Evolutionary conservation across 1,284 basidiomycete genomes (phyloP).

Genomic region (Peniophora sp.): DNA sequence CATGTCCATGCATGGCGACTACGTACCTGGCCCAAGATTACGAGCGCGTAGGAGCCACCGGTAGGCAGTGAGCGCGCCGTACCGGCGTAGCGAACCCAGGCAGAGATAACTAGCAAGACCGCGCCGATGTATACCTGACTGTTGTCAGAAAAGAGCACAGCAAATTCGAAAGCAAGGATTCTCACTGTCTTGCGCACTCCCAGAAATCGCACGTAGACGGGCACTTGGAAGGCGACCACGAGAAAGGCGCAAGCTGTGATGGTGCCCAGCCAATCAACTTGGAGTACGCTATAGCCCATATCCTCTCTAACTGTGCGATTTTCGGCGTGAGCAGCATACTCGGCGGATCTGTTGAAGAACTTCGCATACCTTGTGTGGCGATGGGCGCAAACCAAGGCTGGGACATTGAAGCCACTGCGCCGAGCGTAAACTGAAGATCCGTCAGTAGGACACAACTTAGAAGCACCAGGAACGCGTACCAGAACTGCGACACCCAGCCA

Average conservation of each 20-base stretch:
- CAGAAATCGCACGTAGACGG: constrained; percentile 45
- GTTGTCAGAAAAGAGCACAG: not conserved
- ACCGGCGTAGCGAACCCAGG: constrained; percentile 73
- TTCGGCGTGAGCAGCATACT: not conserved
- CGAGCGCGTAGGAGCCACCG: constrained; percentile 45
- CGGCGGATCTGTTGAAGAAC: not conserved
- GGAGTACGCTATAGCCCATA: constrained; percentile 53
- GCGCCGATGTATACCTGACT: constrained; percentile 29
- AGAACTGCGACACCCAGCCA: constrained; percentile 59
- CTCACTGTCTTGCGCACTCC: constrained; percentile 55
- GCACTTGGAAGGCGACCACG: constrained; percentile 49
- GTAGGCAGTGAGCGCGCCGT: constrained; percentile 43
- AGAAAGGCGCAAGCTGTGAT: constrained; percentile 54
- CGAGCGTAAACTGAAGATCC: constrained; percentile 43
- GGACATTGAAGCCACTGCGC: constrained; percentile 52
- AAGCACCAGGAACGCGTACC: constrained; percentile 26
- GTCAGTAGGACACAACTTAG: not conserved
- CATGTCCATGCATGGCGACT: not conserved
- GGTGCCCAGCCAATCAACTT: constrained; percentile 75
- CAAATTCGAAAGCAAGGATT: not conserved
- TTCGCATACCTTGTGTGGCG: constrained; percentile 47
- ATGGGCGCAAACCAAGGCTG: constrained; percentile 77
- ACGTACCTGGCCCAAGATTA: constrained; percentile 64
- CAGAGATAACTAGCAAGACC: constrained; percentile 51
- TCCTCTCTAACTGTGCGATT: constrained; percentile 39